Evolutionary conservation across 352 stramenopile genomes (phyloP).

Genomic region (Albugo candida): DNA sequence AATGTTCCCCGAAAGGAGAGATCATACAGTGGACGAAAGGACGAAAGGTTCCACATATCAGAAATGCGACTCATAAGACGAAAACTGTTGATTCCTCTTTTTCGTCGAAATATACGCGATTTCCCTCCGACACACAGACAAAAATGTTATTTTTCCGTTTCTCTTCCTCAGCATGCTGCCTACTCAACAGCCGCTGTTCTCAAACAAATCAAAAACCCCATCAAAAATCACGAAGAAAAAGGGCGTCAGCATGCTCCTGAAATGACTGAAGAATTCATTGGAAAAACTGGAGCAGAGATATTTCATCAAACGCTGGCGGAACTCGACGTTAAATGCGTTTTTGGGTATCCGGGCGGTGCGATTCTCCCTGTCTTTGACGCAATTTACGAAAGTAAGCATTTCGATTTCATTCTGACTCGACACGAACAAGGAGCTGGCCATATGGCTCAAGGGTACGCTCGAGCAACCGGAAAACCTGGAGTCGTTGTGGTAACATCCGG

Average conservation of each 20-base stretch:
- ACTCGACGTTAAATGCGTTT: slow-evolving; percentile 80
- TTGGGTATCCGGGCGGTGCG: slow-evolving; percentile 86
- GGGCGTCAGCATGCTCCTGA: slow-evolving; percentile 10
- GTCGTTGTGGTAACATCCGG: slow-evolving; percentile 88
- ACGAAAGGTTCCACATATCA: no score
- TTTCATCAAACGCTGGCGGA: slow-evolving; percentile 87
- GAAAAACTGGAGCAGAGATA: slow-evolving; percentile 84
- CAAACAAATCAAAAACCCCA: no score
- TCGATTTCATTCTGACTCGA: slow-evolving; percentile 63
- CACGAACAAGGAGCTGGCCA: slow-evolving; percentile 71
- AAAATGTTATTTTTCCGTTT: no score
- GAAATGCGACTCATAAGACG: no score
- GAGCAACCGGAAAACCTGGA: slow-evolving; percentile 71
- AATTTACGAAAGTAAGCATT: slow-evolving; percentile 78
- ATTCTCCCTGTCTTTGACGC: slow-evolving; percentile 89
- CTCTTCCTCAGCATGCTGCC: no score
- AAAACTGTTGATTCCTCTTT: no score
- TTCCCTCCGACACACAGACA: no score
- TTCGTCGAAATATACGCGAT: no score
- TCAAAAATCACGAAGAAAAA: no score
- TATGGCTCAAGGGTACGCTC: slow-evolving; percentile 74
- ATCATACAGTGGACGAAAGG: no score
- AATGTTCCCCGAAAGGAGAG: no score
- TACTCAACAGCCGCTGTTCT: no score
- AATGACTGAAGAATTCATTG: slow-evolving; percentile 73